These are phyloP conservation scores for Anthracocystis walkeri DNA, from an alignment of 1,284 basidiomycete species.

Conservation along the genomic window DNA sequence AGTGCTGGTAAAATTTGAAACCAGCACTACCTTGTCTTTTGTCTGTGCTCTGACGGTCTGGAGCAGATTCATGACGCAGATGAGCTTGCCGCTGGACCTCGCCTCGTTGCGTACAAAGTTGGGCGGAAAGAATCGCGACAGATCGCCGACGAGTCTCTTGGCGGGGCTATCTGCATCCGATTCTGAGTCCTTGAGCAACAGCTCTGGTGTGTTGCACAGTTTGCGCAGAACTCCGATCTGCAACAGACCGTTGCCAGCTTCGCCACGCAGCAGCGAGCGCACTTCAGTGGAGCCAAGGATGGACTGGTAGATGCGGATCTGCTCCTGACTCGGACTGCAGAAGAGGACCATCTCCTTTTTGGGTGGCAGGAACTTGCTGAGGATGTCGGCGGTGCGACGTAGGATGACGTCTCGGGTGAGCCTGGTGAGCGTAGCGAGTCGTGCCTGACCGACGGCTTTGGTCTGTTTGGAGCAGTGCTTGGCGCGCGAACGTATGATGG, in stretches of 20 bases:
- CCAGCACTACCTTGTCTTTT: slow-evolving; percentile 75
- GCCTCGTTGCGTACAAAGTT: slow-evolving; percentile 49
- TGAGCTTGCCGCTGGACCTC: slow-evolving; percentile 73
- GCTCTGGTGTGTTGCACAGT: slow-evolving; percentile 90
- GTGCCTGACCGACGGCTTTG: slow-evolving; percentile 79
- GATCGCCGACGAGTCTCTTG: slow-evolving; percentile 40
- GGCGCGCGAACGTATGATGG: slow-evolving; percentile 87
- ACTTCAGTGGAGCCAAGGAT: slow-evolving; percentile 71
- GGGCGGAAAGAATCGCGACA: slow-evolving; percentile 44
- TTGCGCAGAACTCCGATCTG: slow-evolving; percentile 75
- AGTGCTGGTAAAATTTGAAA: slow-evolving; percentile 75
- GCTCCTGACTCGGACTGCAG: slow-evolving; percentile 72
- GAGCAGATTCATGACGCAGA: slow-evolving; percentile 81
- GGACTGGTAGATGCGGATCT: slow-evolving; percentile 82
- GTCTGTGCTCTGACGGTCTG: slow-evolving; percentile 76
- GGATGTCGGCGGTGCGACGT: slow-evolving; percentile 78
- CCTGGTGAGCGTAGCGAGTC: slow-evolving; percentile 73
- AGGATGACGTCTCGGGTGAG: slow-evolving; percentile 89
- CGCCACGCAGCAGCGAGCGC: slow-evolving; percentile 51
- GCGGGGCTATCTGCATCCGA: slow-evolving; percentile 36
- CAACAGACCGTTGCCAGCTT: slow-evolving; percentile 54
- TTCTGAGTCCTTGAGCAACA: slow-evolving; percentile 79
- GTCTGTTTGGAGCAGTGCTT: slow-evolving; percentile 81
- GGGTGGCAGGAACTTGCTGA: slow-evolving; percentile 87
- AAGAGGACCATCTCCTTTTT: slow-evolving; percentile 76